Evolutionary conservation across 116 monocot species (phyloP).

Genomic region (Posidonia oceanica): DNA sequence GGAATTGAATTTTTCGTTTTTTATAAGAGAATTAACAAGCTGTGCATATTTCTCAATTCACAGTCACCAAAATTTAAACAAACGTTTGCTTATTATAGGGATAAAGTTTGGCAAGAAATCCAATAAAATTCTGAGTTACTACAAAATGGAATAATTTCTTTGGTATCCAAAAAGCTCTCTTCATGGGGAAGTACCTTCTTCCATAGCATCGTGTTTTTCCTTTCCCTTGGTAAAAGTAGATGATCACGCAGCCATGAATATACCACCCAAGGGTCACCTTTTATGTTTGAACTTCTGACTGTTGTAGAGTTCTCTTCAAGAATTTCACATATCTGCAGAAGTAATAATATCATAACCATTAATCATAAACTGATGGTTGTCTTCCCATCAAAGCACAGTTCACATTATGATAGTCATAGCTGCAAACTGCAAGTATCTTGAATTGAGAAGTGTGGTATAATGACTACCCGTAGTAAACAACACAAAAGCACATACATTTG

Average conservation of each 20-base stretch:
- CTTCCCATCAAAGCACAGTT: neutral
- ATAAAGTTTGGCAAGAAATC: neutral
- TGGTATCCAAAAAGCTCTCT: too few species aligned
- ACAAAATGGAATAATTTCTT: too few species aligned
- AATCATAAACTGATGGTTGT: neutral
- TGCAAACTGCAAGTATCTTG: neutral
- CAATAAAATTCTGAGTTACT: too few species aligned
- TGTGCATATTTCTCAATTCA: neutral
- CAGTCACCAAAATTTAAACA: neutral
- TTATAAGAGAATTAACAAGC: neutral
- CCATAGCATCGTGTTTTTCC: constrained; percentile 59
- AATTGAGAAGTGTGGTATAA: too few species aligned
- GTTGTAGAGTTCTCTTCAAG: constrained; percentile 62
- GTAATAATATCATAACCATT: neutral
- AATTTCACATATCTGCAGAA: constrained; percentile 29
- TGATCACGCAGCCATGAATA: constrained; percentile 89
- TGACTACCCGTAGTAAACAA: too few species aligned
- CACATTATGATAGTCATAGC: neutral
- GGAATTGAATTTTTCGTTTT: too few species aligned
- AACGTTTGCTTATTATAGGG: neutral
- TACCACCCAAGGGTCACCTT: constrained; percentile 60
- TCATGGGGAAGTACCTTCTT: constrained; percentile 55
- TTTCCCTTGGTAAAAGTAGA: constrained; percentile 68
- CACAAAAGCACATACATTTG: too few species aligned
- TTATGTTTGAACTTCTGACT: constrained; percentile 15